Base-by-base conservation (phyloP, 345 rosid species). In the Moringa oleifera region DNA sequence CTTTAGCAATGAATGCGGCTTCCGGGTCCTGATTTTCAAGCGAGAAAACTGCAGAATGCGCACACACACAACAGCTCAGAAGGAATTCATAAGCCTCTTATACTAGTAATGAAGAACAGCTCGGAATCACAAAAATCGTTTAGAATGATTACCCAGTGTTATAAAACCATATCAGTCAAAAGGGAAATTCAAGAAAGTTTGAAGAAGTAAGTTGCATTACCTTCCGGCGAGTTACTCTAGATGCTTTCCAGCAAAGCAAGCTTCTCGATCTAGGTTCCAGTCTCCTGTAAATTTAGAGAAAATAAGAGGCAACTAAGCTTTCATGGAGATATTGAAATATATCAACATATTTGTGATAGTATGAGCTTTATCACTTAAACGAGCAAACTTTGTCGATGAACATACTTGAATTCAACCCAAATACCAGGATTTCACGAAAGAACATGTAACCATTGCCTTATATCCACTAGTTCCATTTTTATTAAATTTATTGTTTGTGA, bases 201-300 rank as follows among this genome's bases (percentile, higher is more conserved):
- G 8, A 58, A n/a, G 11, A 4, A 5, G 37, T 11, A 16, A 55
- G 28, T 57, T 65, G 33, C 22, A 68, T 69, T 86, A 95, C 99
- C 97, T 87, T 91, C 20, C 82, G 79, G 37, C 84, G 83, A 12
- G 82, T 80, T 54, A 68, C 79, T 76, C 79, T 82, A 1, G 86
- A 73, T 41, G 84, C 81, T 74, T 87, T 91, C 99, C 96, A 89
- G 79, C 99, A 87, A 51, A 91, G 78, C 78, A 91, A 73, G 79
- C 83, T 89, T 83, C 91, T 87, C 4, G 99, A 85, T 70, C 79
- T 79, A 0, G 98, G 83, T 73, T 95, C 99, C 65, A 95, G 85
- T 70, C 86, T 89, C 86, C 98, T 95, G 89, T 53, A 60, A 67
- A 70, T 57, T 62, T 18, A 58, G 22, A 60, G 51, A 56, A 65